phyloP scores from a whole-genome alignment of 23 red algal species.

The Pyropia haitanensis region DNA sequence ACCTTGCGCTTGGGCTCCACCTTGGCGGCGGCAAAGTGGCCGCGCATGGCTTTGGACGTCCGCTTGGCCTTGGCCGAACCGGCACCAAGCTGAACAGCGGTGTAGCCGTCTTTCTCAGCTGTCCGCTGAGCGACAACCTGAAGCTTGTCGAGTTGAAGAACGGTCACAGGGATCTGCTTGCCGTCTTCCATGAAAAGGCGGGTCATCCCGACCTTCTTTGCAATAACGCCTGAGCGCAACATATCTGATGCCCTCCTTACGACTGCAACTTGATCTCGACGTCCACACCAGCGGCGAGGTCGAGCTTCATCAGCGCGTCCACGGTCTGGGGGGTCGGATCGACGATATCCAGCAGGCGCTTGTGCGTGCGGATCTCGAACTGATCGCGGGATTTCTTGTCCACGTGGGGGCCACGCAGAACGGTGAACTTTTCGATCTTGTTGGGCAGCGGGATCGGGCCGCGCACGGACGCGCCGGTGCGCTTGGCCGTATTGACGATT shows the following conservation, averaged over 20 bases:
- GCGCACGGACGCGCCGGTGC: background rate
- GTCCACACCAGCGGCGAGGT: background rate
- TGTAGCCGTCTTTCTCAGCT: conserved; percentile 37
- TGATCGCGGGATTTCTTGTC: conserved; percentile 3
- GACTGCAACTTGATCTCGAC: conserved; percentile 1
- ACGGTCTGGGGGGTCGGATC: background rate
- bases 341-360: conserved; percentile 3
- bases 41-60: conserved; percentile 58
- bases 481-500: background rate
- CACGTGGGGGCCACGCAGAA: conserved; percentile 1
- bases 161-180: conserved; percentile 44
- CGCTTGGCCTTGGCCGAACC: conserved; percentile 77
- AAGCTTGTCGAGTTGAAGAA: conserved; percentile 66
- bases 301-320: conserved; percentile 4
- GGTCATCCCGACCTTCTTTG: conserved; percentile 86
- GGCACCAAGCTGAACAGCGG: conserved; percentile 75
- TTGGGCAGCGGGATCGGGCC: conserved; percentile 1
- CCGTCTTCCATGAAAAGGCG: conserved; percentile 73
- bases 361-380: conserved; percentile 5
- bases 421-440: background rate
- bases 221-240: too few relatives aligned
- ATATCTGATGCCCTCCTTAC: too few relatives aligned
- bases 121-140: conserved; percentile 55
- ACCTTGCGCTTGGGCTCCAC: conserved; percentile 82
- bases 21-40: conserved; percentile 82